Evolutionary conservation across 2,329 filamentous ascomycete genomes (phyloP), one percentile per base, ranked within the genome.

Genomic region (Hyphodiscus sp.): DNA sequence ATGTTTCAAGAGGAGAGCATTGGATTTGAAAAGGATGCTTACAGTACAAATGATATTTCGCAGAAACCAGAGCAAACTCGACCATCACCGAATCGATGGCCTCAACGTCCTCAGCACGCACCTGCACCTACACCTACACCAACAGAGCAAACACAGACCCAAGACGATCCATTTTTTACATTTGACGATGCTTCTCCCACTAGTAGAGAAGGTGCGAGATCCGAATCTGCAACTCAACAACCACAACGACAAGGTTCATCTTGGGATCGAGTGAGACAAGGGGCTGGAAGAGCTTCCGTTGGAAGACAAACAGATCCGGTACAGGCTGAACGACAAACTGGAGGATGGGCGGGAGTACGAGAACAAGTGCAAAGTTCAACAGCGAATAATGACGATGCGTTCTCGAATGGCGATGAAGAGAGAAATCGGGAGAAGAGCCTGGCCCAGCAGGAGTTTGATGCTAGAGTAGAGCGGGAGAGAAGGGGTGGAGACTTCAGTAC

Each of bases 361-460:
- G 8, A 50, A 41, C 15, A 44, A 58, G 20, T 58, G 51, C 19
- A 47, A 47, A 18, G 45, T 61, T 41, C 52, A 11, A 45, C 50
- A 15, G 20, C 20, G 15, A 50, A 50, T 16, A 60, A 66, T 47
- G 59, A 57, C 13, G 64, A 59, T 55, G 41, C 64, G n/a, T 64
- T 59, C 18, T 64, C 64, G 0, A 63, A 59, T 41, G 49, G 52
- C 1, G 59, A 60, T 2, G 61, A 63, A 30, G 58, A 63, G 13
- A 55, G 55, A 20, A 54, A 49, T 41, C 57, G 58, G 44, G 60
- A 58, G 2, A 62, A 57, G 45, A 50, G 54, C 16, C 58, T 65
- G 47, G 63, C 64, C 7, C 67, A 68, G 54, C 61, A 58, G 47
- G 66, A 68, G 19, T 69, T 69, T 53, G 66, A 69, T 61, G 64